Evolutionary conservation across 163 green algal genomes (phyloP).

Genomic region (Scenedesmus sp.): DNA sequence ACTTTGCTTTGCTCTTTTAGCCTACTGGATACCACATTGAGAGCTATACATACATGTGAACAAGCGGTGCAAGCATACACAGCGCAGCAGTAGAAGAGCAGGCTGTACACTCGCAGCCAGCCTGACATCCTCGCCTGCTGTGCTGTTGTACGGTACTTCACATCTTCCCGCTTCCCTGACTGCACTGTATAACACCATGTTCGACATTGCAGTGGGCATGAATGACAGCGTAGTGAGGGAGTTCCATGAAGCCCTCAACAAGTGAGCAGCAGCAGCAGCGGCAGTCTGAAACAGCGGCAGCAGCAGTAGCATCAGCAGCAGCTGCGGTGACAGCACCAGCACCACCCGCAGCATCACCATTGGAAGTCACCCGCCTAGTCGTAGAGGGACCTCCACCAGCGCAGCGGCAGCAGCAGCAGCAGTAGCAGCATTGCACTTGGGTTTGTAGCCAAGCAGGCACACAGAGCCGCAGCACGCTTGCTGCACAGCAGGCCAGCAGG

Average conservation of each 20-base stretch:
- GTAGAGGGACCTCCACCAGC: too few species aligned
- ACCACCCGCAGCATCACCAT: background rate
- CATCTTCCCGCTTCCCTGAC: background rate
- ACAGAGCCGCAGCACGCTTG: too few species aligned
- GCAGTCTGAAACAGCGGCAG: background rate
- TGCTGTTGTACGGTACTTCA: background rate
- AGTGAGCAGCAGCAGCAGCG: conserved; percentile 31
- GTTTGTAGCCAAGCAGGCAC: too few species aligned
- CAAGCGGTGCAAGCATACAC: background rate
- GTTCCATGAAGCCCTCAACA: conserved; percentile 50
- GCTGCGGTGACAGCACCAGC: background rate
- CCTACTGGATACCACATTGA: background rate
- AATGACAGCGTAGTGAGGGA: conserved; percentile 47
- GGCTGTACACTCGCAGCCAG: background rate
- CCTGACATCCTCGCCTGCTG: background rate
- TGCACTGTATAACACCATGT: background rate
- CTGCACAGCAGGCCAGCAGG: too few species aligned
- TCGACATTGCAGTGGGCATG: background rate
- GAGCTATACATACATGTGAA: background rate
- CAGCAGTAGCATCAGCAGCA: background rate
- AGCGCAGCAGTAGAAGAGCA: background rate
- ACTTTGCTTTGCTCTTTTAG: background rate
- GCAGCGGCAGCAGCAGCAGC: background rate
- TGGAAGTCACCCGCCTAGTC: background rate
- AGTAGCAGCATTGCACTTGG: background rate